Evolutionary conservation across 192 early-diverging fungal genomes (phyloP), one percentile per base, ranked within the genome.

Genomic region (Spizellomyces sp.): DNA sequence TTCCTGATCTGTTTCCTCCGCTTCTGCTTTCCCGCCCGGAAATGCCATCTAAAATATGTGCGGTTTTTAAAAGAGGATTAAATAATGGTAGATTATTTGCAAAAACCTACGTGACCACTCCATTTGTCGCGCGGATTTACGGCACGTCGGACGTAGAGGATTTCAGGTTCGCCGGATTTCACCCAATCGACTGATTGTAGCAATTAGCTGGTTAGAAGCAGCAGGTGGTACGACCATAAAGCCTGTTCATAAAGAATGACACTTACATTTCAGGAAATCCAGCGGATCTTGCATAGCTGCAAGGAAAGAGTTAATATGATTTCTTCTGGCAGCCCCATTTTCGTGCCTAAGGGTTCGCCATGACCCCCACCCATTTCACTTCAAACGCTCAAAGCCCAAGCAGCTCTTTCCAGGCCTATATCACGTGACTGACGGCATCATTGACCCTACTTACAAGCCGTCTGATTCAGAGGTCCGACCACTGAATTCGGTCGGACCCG

Each of bases 101-200:
- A 5, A 5, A 6, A 17, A 42, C 70, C 15, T 68, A 77, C 75
- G 58, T 78, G 76, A 6, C 76, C 76, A 57, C 71, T 74, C 76
- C 76, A 78, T 55, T 60, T 42, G 46, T 78, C 76, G 12, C 60
- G 48, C 36, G 14, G 45, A 47, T 66, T 61, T 0, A 59, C 65
- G 8, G 76, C 76, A 7, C 76, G 64, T 17, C 67, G 43, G 12
- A 78, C 61, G 64, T 58, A 69, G 5, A 78, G 55, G 9, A 78
- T 42, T 58, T 78, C 71, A 5, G 58, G 58, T 12, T 67, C 67
- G 1, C 66, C 73, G 43, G 19, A 12, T 48, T 60, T 27, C 2
- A 74, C 72, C 72, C 72, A 74, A 4, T 68, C 56, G 15, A 41
- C 71, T 73, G 27, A 36, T 36, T 36, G 27, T 36, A 36, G 45